Evolutionary conservation across 164 flowering plant genomes (phyloP), one percentile per base, ranked within the genome.

Genomic region (Vitis labrusca): DNA sequence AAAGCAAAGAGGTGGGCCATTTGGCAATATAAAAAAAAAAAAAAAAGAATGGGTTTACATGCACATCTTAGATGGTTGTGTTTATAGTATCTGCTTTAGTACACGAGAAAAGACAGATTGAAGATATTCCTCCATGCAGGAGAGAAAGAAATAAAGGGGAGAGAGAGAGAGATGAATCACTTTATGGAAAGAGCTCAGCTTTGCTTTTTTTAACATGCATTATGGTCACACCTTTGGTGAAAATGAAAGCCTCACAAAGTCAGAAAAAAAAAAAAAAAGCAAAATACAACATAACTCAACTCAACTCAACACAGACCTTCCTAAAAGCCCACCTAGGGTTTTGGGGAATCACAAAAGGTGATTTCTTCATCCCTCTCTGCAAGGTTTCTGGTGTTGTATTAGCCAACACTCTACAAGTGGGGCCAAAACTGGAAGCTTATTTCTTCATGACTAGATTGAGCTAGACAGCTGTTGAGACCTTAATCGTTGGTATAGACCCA

Each of bases 61-160:
- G 44, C 7, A 37, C 44, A 37, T 37, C 44, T 37, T 37, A 37
- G 44, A 37, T 37, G 27, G 27, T 0, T 37, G 44, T 37, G 5
- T 37, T 37, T 37, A 37, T 37, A 6, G 44, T 37, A 37, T 37
- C 29, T 50, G 23, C 49, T 54, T 53, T 19, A 62, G 62, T 60
- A 47, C 68, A 64, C 14, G 52, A 72, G 72, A 73, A 75, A 75
- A 75, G 73, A 75, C 77, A 76, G 73, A 63, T 64, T 32, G 74
- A 76, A 70, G 74, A 78, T 71, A 80, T 75, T 77, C 82, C 73
- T 64, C 76, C 79, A 76, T 78, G 81, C 81, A 77, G 70, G 50
- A 69, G 30, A 66, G 27, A 50, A 11, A 63, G 54, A 61, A 12
- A 52, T 62, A 59, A 16, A 71, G 57, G 56, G 53, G 70, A 23